A percentile compares a stretch with the other conserved stretches of the same genome.
Conservation (phyloP, 306 rosid genomes). For the Castanea sativa region DNA sequence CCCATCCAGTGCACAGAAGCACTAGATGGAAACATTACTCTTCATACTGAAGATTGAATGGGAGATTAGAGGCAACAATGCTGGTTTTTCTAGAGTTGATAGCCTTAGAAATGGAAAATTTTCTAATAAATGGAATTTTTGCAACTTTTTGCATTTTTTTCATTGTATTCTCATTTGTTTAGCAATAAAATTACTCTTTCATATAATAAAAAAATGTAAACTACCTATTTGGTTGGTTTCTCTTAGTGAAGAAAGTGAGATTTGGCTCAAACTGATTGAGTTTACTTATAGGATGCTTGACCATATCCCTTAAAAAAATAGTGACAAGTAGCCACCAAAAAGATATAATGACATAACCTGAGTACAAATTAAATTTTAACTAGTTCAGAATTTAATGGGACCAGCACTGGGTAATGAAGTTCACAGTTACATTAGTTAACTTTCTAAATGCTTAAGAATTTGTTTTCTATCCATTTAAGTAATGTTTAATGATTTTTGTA, state of each 20-base stretch:
- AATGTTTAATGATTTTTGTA: neutral
- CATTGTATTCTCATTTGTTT: neutral
- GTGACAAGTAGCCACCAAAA: neutral
- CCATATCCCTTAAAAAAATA: neutral
- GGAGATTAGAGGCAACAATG: no score
- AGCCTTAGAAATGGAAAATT: neutral
- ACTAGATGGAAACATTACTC: no score
- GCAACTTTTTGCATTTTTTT: neutral
- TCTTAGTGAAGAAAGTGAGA: neutral
- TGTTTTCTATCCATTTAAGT: neutral
- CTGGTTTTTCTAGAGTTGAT: neutral
- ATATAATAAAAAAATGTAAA: neutral
- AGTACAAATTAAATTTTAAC: neutral
- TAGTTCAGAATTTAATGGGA: neutral
- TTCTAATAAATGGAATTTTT: neutral
- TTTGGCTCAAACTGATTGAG: neutral
- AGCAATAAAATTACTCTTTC: neutral
- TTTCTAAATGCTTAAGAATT: neutral
- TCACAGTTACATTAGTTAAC: neutral
- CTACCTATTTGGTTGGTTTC: neutral
- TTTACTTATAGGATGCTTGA: neutral
- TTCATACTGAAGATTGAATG: no score
- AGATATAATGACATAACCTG: neutral
- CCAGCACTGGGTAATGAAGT: neutral
- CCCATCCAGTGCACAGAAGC: no score